Base-by-base conservation (phyloP, 805 yeast species). In the Teunomyces funiuensis region DNA sequence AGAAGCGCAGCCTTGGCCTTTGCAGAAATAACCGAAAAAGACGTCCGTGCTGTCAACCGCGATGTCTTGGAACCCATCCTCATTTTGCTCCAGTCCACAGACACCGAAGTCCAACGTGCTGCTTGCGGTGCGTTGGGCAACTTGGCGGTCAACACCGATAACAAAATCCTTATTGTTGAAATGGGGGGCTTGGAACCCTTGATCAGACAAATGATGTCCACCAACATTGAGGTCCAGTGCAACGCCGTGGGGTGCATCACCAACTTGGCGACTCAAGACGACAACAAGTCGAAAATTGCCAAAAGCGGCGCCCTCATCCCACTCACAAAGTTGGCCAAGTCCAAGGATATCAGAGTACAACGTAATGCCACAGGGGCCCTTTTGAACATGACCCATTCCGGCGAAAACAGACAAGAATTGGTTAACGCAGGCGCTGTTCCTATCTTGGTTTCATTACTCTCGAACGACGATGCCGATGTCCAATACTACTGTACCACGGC, bases 71-170 rank as follows among this genome's bases (percentile, higher is more conserved):
- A 93, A 63, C 99, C 98, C 37, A 90, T 93, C 30, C 73, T 93
- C 46, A 86, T 88, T 36, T 74, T 93, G 37, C 72, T 93, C 50
- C 96, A 91, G 62, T 80, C 86, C 46, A 74, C 84, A 14, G 99
- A 93, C 63, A 79, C 90, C 42, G 99, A 93, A 66, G 96, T 93
- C 27, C 98, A 93, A 68, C 78, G 98, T 40, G 99, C 99, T 6
- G 97, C 99, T 0, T 91, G 98, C 65, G 99, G 98, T 5, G 98
- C 99, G 2, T 71, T 93, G 52, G 99, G 99, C n/a, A 93, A 93
- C 56, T 72, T 93, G 56, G 99, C 99, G 2, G 99, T 93, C 23
- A 89, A 93, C 67, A 90, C 89, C 57, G 97, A 87, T 47, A 93
- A 93, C 70, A 93, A 93, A 63, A 77, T 86, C 13, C 74, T 93